Conservation (phyloP, 2,329 filamentous ascomycete species). For the Hansfordia pulvinata region DNA sequence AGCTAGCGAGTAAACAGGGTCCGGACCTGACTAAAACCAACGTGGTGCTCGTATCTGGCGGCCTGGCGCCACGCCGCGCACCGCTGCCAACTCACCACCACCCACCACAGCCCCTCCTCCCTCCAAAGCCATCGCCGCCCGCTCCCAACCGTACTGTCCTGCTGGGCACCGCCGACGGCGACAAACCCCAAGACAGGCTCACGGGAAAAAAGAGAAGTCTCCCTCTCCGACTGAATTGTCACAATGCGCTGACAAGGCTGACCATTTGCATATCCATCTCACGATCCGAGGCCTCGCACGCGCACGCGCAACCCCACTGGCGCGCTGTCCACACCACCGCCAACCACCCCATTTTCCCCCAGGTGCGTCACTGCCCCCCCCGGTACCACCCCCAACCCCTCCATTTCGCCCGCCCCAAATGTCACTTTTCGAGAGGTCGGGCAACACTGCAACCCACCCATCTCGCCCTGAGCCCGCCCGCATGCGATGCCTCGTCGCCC, state of each 20-base stretch:
- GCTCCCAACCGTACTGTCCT: neutral
- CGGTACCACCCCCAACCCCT: no score
- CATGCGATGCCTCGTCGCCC: no score
- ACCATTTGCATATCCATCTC: neutral
- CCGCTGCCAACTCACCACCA: neutral
- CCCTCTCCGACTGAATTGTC: neutral
- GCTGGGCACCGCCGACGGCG: neutral
- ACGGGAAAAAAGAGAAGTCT: conserved; percentile 1
- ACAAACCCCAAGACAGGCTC: neutral
- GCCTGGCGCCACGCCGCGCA: neutral
- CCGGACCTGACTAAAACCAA: neutral
- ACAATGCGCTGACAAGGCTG: neutral
- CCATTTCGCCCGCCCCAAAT: no score
- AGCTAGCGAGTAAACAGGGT: conserved; percentile 1
- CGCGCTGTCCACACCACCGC: neutral
- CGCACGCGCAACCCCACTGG: neutral
- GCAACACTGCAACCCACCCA: no score
- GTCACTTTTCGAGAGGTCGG: no score
- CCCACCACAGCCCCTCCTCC: neutral
- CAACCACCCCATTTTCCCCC: conserved; percentile 1
- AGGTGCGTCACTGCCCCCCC: no score
- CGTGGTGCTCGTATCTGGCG: neutral
- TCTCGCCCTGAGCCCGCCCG: no score
- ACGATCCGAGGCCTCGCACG: no score
- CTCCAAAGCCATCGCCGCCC: neutral